Evolutionary conservation across 164 flowering plant genomes (phyloP), one percentile per base, ranked within the genome.

Genomic region (Warburgia ugandensis): DNA sequence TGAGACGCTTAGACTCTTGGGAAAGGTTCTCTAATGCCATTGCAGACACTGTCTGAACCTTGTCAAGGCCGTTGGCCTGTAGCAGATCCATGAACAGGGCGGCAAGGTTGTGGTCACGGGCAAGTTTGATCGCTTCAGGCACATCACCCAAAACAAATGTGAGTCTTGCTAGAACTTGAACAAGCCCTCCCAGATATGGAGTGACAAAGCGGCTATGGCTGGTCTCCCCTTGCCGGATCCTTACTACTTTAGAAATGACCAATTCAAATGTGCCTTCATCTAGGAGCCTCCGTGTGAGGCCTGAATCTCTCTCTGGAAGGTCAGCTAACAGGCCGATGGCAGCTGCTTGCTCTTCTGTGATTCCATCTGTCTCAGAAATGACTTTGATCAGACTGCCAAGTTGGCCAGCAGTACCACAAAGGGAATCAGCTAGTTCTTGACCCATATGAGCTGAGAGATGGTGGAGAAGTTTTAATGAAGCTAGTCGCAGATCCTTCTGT

Each of bases 281-380:
- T 7, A 82, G 71, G 68, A 92, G 71, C 58, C 74, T 80, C 35
- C 78, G 54, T 12, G 97, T 84, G 43, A 92, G 86, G 53, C 83
- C 91, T 53, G 68, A 53, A 62, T 92, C 95, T 56, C 79, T 73
- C 71, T 79, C 87, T 16, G 97, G 99, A 35, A 92, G 86, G 32
- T 84, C 84, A 55, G 97, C 94, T 53, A 92, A 62, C 58, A 92
- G 81, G 31, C 87, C 81, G 46, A 70, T 77, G 28, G 97, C 94
- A 41, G 89, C 89, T 13, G 95, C 85, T 56, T 88, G 99, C 71
- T 92, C 99, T 60, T 92, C 97, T 3, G 79, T 70, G 37, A 84
- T 78, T 42, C 77, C 92, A 21, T 50, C 55, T 32, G 70, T 65
- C 29, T 88, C 97, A 3, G 88, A 58, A 39, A 86, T 74, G 44